phyloP scores from a whole-genome alignment of 768 basidiomycete genomes.

The Lactifluus hygrophoroides region DNA sequence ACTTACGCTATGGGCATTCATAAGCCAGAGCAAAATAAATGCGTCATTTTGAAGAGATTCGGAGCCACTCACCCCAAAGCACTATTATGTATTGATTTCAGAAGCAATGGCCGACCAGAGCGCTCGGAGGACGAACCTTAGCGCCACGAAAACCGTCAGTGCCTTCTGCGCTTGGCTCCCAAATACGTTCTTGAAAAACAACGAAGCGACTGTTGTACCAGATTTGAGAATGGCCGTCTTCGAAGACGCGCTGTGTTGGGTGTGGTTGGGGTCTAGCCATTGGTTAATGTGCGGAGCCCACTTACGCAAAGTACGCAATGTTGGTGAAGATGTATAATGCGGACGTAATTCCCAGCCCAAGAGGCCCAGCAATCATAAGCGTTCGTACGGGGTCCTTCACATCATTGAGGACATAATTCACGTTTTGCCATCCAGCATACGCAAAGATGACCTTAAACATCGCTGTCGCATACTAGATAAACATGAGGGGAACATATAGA shows the following conservation, averaged over 20 bases:
- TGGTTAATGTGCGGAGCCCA: background rate
- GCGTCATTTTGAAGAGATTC: background rate
- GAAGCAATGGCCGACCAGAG: background rate
- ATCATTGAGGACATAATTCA: constrained; percentile 53
- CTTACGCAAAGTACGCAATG: constrained; percentile 46
- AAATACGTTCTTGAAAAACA: constrained; percentile 55
- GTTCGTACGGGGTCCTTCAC: constrained; percentile 52
- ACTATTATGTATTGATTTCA: constrained; percentile 21
- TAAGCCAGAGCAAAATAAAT: background rate
- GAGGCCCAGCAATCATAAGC: constrained; percentile 52
- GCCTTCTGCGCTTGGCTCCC: constrained; percentile 44
- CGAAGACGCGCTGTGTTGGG: constrained; percentile 31
- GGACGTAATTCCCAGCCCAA: constrained; percentile 47
- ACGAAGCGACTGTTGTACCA: constrained; percentile 46
- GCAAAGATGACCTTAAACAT: constrained; percentile 48
- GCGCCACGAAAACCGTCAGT: constrained; percentile 47
- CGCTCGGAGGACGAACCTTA: constrained; percentile 33
- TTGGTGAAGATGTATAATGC: constrained; percentile 48
- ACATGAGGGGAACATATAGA: background rate
- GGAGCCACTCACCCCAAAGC: constrained; percentile 28
- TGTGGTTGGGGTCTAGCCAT: background rate
- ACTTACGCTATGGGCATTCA: constrained; percentile 2
- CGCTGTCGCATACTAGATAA: constrained; percentile 47
- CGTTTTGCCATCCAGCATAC: constrained; percentile 45
- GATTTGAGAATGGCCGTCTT: constrained; percentile 40